A percentile compares a stretch with the other conserved stretches of the same genome.
These are phyloP conservation scores for Dictyostelium capitatum DNA, from an alignment of 78 protist species.

Conservation along the genomic window DNA sequence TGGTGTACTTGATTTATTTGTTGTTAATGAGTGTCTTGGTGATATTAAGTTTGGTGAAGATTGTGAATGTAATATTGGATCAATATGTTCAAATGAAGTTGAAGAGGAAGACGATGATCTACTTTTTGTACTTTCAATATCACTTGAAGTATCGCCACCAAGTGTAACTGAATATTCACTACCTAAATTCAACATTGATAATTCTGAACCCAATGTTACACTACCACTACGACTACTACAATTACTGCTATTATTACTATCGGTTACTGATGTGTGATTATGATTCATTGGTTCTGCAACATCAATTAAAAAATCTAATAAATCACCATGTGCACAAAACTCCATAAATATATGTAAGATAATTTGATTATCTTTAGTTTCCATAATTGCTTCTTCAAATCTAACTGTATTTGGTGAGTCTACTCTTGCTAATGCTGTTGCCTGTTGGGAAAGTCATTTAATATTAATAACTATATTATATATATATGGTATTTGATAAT, in stretches of 20 bases:
- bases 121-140: not conserved
- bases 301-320: constrained; percentile 56
- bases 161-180: not conserved
- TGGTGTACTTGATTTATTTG: not conserved
- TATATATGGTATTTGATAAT: no score
- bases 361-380: constrained; percentile 13
- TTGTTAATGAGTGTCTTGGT: not conserved
- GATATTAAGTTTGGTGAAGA: not conserved
- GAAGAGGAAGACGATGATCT: not conserved
- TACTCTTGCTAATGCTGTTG: constrained; percentile 48
- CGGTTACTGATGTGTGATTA: not conserved
- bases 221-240: not conserved
- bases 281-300: not conserved
- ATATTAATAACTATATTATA: not conserved
- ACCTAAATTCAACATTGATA: constrained; percentile 8
- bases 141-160: not conserved
- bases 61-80: not conserved
- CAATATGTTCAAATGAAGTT: no score
- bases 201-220: constrained; percentile 16
- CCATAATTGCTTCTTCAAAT: constrained; percentile 51
- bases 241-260: not conserved
- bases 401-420: constrained; percentile 43
- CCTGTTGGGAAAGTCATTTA: no score
- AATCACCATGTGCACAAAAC: constrained; percentile 61
- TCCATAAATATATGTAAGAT: constrained; percentile 42